These are phyloP conservation scores for Aspergillus saccharolyticus DNA, from an alignment of 495 filamentous ascomycete species.

Conservation along the genomic window DNA sequence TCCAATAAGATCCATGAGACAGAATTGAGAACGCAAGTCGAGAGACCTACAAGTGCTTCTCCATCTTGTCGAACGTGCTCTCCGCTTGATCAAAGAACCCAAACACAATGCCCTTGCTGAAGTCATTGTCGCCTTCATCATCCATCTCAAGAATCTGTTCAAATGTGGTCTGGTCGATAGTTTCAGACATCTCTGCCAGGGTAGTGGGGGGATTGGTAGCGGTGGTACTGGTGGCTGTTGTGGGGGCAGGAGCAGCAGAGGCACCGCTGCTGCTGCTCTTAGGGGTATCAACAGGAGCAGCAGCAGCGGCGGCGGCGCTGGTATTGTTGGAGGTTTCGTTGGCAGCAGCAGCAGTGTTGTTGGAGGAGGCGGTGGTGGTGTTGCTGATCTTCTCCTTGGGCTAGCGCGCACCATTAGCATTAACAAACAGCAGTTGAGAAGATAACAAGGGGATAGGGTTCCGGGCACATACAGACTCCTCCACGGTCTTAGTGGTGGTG, in stretches of 20 bases:
- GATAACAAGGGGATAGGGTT: neutral
- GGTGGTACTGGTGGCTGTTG: slow-evolving; percentile 10
- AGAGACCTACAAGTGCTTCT: slow-evolving; percentile 64
- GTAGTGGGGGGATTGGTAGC: slow-evolving; percentile 25
- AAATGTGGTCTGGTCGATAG: slow-evolving; percentile 75
- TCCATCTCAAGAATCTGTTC: slow-evolving; percentile 97
- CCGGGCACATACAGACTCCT: slow-evolving; percentile 24
- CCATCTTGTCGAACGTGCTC: slow-evolving; percentile 81
- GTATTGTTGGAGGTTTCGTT: neutral
- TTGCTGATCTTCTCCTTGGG: slow-evolving; percentile 29
- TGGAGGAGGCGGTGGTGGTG: no score
- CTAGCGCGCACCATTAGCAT: slow-evolving; percentile 15
- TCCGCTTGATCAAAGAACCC: slow-evolving; percentile 92
- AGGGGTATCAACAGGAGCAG: neutral
- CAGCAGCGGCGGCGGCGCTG: neutral
- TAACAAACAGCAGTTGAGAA: neutral
- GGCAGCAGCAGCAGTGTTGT: neutral
- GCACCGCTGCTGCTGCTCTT: neutral
- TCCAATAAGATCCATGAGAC: neutral
- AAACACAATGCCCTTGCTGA: slow-evolving; percentile 79
- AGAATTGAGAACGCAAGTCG: neutral
- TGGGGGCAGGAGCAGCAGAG: neutral
- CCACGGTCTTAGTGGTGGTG: slow-evolving; percentile 27
- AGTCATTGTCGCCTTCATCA: slow-evolving; percentile 72
- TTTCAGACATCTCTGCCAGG: slow-evolving; percentile 56